Base-by-base conservation (phyloP, 768 basidiomycete species). In the Collybiopsis luxurians region DNA sequence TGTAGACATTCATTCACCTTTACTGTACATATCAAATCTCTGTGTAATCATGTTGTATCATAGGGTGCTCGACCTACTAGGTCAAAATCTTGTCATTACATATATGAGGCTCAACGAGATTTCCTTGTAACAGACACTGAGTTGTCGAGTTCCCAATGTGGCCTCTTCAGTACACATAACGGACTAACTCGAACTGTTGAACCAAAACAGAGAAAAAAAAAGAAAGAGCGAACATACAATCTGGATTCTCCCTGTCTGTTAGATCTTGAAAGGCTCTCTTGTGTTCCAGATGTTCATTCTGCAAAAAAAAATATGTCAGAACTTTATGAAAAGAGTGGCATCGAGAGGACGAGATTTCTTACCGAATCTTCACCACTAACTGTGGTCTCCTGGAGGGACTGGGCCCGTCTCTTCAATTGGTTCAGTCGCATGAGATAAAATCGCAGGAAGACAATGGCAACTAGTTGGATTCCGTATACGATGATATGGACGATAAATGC, bases 221-320 rank as follows among this genome's bases (percentile, higher is more conserved):
- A 44, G 23, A 42, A 42, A 42, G 13, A 19, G 3, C 38, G 6
- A 15, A 66, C 74, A 59, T 59, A 75, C 75, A 78, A 57, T 77
- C 75, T 51, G 75, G 73, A 62, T 82, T 82, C 61, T 80, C 72
- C 30, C 63, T 59, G 61, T 82, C 80, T 11, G 80, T 82, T 24
- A 80, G 63, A 62, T 81, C 80, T 34, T 75, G 73, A 54, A 81
- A 81, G 1, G 78, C 78, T 50, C 73, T 73, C 24, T 68, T 68
- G 60, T 79, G 77, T 23, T 60, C 62, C 31, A 74, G 59, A 28
- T 71, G 61, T 52, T 70, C 69, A 46, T 70, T 61, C 71, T 74
- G 38, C 3, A 38, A 36, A 4, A 34, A 36, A 23, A n/a, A n/a
- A n/a, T n/a, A n/a, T n/a, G n/a, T n/a, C n/a, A n/a, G n/a, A 46